A percentile compares a stretch with the other conserved stretches of the same genome.
Evolutionary conservation across 1,139 yeast species (phyloP).

Genomic region (Suhomyces kunorum): DNA sequence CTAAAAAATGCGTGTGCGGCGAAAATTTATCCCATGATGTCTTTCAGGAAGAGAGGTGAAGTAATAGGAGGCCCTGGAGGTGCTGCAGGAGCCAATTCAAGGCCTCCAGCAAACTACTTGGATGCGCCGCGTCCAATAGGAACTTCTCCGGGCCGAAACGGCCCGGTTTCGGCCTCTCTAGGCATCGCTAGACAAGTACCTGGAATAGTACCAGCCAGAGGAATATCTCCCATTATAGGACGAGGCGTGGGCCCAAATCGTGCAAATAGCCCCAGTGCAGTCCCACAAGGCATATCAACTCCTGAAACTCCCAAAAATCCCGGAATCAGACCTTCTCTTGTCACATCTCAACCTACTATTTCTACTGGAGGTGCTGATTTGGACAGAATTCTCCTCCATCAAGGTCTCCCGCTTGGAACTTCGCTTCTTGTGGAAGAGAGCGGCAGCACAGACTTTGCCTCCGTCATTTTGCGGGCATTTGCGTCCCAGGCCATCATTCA

Average conservation of each 20-base stretch:
- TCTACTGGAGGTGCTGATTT: constrained; percentile 79
- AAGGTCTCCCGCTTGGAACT: constrained; percentile 80
- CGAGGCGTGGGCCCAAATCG: constrained; percentile 3
- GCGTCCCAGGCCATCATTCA: constrained; percentile 82
- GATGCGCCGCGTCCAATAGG: constrained; percentile 5
- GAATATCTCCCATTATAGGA: neutral
- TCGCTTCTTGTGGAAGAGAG: constrained; percentile 75
- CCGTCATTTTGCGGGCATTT: constrained; percentile 69
- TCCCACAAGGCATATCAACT: constrained; percentile 12
- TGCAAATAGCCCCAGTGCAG: constrained; percentile 4
- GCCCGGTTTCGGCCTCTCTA: neutral
- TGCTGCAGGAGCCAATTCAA: neutral
- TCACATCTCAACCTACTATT: constrained; percentile 71
- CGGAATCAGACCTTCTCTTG: constrained; percentile 72
- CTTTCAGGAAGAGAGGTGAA: constrained; percentile 72
- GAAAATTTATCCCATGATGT: constrained; percentile 42
- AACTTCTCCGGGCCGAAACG: constrained; percentile 7
- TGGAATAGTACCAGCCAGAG: constrained; percentile 1
- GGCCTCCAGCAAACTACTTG: constrained; percentile 5
- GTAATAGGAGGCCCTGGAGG: constrained; percentile 37
- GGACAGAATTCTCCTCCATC: constrained; percentile 75
- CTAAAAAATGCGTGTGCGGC: neutral
- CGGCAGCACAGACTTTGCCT: constrained; percentile 86
- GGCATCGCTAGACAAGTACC: neutral
- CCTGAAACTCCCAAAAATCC: constrained; percentile 37